Evolutionary conservation across 164 flowering plant species (phyloP).

Genomic region (Kalanchoe fedtschenkoi): DNA sequence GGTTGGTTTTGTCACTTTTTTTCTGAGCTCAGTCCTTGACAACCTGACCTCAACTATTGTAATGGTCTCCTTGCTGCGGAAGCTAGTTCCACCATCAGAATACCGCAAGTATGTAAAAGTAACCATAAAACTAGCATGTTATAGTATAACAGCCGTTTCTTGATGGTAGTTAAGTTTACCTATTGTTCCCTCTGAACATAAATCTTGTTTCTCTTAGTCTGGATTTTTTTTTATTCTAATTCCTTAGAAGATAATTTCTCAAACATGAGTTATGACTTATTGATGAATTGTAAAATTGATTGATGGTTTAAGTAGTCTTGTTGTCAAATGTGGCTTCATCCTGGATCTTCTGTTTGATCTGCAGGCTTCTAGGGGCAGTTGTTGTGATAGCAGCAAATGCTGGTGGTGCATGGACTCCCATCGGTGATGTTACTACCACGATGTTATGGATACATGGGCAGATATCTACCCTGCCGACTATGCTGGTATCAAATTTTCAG

Average conservation of each 20-base stretch:
- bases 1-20: constrained; percentile 90
- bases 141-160: neutral
- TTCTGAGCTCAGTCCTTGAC: constrained; percentile 92
- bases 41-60: constrained; percentile 91
- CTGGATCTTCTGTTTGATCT: constrained; percentile 1
- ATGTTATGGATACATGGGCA: constrained; percentile 99
- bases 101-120: constrained; percentile 70
- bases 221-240: neutral
- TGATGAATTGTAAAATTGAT: neutral
- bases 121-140: neutral
- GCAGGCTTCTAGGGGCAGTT: constrained; percentile 90
- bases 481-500: constrained; percentile 44
- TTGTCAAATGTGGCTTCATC: neutral
- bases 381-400: constrained; percentile 98
- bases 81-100: constrained; percentile 88
- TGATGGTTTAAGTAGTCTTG: neutral
- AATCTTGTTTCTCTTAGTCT: neutral
- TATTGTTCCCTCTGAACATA: neutral
- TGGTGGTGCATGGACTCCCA: constrained; percentile 99
- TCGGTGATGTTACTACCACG: constrained; percentile 96
- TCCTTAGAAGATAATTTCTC: neutral
- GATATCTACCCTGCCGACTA: constrained; percentile 78
- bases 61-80: constrained; percentile 92
- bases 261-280: neutral
- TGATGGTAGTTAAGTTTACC: neutral